Evolutionary conservation across 1,139 yeast species (phyloP).

Genomic region (Magnusiomyces magnusii): DNA sequence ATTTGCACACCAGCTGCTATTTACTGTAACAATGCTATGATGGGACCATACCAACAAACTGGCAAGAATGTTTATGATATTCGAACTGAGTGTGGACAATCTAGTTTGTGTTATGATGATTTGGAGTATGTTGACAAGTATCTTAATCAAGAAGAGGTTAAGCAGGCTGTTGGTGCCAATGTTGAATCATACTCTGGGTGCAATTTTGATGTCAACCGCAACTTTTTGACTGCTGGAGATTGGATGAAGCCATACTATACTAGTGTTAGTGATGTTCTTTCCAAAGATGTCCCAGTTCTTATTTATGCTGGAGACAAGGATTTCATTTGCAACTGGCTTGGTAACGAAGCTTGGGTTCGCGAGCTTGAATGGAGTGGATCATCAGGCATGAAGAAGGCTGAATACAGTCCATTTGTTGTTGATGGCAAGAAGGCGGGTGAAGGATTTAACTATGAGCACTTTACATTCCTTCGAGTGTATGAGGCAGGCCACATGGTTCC

Average conservation of each 20-base stretch:
- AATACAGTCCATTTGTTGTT: slow-evolving; percentile 35
- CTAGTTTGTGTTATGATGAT: slow-evolving; percentile 51
- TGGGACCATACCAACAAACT: slow-evolving; percentile 48
- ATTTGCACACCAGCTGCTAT: slow-evolving; percentile 56
- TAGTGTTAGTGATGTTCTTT: slow-evolving; percentile 50
- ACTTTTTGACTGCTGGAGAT: slow-evolving; percentile 55
- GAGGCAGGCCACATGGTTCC: slow-evolving; percentile 68
- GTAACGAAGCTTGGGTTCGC: slow-evolving; percentile 73
- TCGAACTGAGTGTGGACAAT: slow-evolving; percentile 49
- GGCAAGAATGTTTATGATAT: slow-evolving; percentile 67
- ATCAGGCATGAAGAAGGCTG: slow-evolving; percentile 29
- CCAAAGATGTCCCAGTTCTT: slow-evolving; percentile 60
- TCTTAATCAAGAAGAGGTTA: slow-evolving; percentile 53
- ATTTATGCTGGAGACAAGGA: slow-evolving; percentile 88
- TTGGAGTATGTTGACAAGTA: slow-evolving; percentile 49
- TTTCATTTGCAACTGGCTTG: slow-evolving; percentile 86
- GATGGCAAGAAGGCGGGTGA: slow-evolving; percentile 44
- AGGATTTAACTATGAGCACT: slow-evolving; percentile 44
- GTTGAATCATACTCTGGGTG: slow-evolving; percentile 51
- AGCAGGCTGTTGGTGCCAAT: slow-evolving; percentile 52
- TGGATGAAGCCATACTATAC: slow-evolving; percentile 58
- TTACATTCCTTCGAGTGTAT: slow-evolving; percentile 51
- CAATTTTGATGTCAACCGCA: slow-evolving; percentile 46
- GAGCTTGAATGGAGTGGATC: slow-evolving; percentile 54
- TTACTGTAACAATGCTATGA: slow-evolving; percentile 59